phyloP scores from a whole-genome alignment of 2,329 filamentous ascomycete species.

The Pseudogymnoascus sp. region DNA sequence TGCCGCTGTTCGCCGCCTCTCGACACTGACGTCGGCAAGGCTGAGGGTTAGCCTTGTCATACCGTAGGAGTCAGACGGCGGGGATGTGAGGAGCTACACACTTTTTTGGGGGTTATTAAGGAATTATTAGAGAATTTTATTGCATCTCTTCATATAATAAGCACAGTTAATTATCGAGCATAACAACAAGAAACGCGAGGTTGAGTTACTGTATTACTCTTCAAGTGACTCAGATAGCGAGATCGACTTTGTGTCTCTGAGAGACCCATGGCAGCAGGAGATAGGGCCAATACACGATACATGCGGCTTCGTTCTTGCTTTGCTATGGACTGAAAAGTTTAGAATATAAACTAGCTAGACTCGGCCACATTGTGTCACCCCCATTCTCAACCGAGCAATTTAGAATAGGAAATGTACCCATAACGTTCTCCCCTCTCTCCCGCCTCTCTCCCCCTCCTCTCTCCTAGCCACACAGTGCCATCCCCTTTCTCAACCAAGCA shows the following conservation, averaged over 20 bases:
- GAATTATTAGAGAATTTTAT: not conserved
- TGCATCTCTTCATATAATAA: not conserved
- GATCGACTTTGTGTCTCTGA: not conserved
- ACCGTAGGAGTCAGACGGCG: not conserved
- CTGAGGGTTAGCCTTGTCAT: not conserved
- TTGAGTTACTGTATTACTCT: not conserved
- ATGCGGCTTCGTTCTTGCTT: not conserved
- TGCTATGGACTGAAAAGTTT: not conserved
- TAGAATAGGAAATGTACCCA: too few species aligned
- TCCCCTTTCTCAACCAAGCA: too few species aligned
- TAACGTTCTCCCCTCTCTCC: too few species aligned
- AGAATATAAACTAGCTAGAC: not conserved
- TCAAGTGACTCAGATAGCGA: not conserved
- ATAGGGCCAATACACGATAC: not conserved
- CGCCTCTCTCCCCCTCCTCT: too few species aligned
- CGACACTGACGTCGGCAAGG: slow-evolving; percentile 2
- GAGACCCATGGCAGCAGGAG: not conserved
- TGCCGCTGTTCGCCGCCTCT: not conserved
- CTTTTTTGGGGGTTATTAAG: not conserved
- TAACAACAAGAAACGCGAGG: not conserved
- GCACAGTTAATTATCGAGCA: not conserved
- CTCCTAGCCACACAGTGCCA: too few species aligned
- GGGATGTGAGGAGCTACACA: not conserved
- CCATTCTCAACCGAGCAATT: too few species aligned
- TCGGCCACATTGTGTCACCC: not conserved